Conservation (phyloP, 306 rosid genomes). For the Arachis hypogaea region DNA sequence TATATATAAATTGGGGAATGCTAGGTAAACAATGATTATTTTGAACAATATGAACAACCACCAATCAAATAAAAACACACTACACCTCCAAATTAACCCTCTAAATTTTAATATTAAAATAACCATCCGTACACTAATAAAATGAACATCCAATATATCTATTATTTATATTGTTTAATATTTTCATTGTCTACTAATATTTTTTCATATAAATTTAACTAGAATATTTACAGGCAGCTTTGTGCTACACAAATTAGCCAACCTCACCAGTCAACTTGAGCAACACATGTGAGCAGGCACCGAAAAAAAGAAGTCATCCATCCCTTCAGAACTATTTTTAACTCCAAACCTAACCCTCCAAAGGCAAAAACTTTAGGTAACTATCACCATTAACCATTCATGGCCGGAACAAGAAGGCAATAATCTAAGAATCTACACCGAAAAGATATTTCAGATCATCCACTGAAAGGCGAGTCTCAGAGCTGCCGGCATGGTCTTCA, state of each 20-base stretch:
- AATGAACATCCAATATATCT: too few relatives aligned
- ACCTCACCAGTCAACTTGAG: constrained; percentile 9
- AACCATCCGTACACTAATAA: too few relatives aligned
- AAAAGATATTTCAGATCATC: constrained; percentile 96
- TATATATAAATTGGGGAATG: constrained; percentile 36
- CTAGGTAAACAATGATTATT: too few relatives aligned
- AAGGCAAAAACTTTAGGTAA: constrained; percentile 29
- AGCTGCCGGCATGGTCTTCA: constrained; percentile 64
- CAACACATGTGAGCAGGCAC: constrained; percentile 31
- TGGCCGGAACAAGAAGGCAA: neutral
- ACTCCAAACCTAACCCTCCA: constrained; percentile 2
- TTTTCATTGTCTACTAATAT: too few relatives aligned
- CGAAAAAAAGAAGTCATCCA: constrained; percentile 11
- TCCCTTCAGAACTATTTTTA: neutral
- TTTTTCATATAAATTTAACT: too few relatives aligned
- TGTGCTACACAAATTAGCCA: constrained; percentile 35
- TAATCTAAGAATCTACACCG: constrained; percentile 52
- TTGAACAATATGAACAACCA: too few relatives aligned
- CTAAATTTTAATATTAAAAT: too few relatives aligned
- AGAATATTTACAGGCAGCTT: constrained; percentile 55
- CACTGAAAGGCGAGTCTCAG: constrained; percentile 81
- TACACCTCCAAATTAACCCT: too few relatives aligned
- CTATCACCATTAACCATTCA: too few relatives aligned
- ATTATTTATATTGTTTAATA: too few relatives aligned
- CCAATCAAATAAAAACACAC: too few relatives aligned